Evolutionary conservation across 371 early-diverging fungal species (phyloP), one percentile per base, ranked within the genome.

Genomic region (Mucor velutinosus): DNA sequence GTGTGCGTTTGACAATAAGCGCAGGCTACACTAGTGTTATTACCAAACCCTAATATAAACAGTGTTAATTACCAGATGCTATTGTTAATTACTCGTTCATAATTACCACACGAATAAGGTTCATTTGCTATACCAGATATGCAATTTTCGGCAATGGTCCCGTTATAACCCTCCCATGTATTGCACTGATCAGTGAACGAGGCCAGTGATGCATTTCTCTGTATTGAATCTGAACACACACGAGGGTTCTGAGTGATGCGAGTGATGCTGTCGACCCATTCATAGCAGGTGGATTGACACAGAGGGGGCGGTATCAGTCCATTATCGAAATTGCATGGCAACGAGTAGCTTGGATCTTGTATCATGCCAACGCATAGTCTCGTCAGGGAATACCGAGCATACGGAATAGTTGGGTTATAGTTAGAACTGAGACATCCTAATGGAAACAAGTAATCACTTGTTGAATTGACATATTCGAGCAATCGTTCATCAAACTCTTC

Each of bases 71-170:
- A 64, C 30, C 11, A 56, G 25, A 41, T 33, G 43, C 1, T 15
- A 17, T 29, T 15, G 27, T 15, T 35, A 60, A 41, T 45, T 21
- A 47, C 12, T 21, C 11, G 51, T 21, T 11, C 4, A n/a, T 1
- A 51, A 51, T 67, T 76, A 80, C 81, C 81, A 67, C 81, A 80
- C 25, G 74, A 66, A 51, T 74, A 76, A 33, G 78, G 78, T 35
- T 80, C 81, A 57, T 80, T 80, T 11, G 73, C 81, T 29, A 72
- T 69, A n/a, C 81, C 81, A 0, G 71, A 67, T 17, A 80, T 70
- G 59, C 81, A 80, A 27, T 59, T 70, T 14, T 64, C 39, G 7
- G 30, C 19, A 7, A 65, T 45, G 2, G 74, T 70, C 0, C 76
- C 80, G 60, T 72, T 71, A 25, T 64, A 74, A 4, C 71, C 81